A percentile compares a stretch with the other conserved stretches of the same genome.
phyloP scores from a whole-genome alignment of 2,329 filamentous ascomycete species.

The Raffaelea arxii region DNA sequence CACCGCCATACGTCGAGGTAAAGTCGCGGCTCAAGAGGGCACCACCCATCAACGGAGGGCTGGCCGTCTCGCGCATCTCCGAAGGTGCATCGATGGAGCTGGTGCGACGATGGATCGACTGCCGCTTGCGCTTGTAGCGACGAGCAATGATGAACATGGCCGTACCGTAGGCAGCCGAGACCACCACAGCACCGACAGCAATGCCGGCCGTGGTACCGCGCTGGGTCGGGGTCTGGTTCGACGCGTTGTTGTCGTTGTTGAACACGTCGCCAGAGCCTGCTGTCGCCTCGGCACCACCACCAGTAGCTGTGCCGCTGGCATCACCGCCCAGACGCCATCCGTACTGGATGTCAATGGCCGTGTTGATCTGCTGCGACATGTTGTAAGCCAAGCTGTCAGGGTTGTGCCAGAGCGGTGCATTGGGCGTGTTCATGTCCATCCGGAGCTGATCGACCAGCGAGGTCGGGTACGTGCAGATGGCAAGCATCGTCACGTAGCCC shows the following conservation, averaged over 20 bases:
- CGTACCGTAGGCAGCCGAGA: slow-evolving; percentile 79
- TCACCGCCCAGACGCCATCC: slow-evolving; percentile 32
- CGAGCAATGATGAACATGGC: slow-evolving; percentile 92
- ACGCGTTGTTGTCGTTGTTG: slow-evolving; percentile 22
- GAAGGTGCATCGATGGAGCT: slow-evolving; percentile 58
- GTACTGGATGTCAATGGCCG: slow-evolving; percentile 59
- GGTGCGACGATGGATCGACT: slow-evolving; percentile 65
- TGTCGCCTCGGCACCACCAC: slow-evolving; percentile 22
- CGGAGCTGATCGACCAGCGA: slow-evolving; percentile 58
- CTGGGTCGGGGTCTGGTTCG: slow-evolving; percentile 46
- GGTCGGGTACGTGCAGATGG: slow-evolving; percentile 58
- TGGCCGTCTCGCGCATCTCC: slow-evolving; percentile 48
- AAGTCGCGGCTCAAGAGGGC: slow-evolving; percentile 50
- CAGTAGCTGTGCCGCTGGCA: slow-evolving; percentile 25
- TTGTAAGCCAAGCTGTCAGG: slow-evolving; percentile 54
- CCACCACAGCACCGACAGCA: slow-evolving; percentile 65
- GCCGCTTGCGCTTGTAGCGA: slow-evolving; percentile 79
- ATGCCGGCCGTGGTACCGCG: slow-evolving; percentile 58
- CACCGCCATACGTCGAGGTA: slow-evolving; percentile 41
- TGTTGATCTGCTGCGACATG: slow-evolving; percentile 74
- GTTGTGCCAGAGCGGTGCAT: slow-evolving; percentile 67
- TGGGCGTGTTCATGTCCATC: slow-evolving; percentile 60
- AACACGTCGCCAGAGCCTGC: slow-evolving; percentile 22
- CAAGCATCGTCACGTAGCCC: slow-evolving; percentile 75
- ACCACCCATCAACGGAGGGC: slow-evolving; percentile 61